These are phyloP conservation scores for Alternaria ethzedia DNA, from an alignment of 2,329 filamentous ascomycete genomes.

Conservation along the genomic window DNA sequence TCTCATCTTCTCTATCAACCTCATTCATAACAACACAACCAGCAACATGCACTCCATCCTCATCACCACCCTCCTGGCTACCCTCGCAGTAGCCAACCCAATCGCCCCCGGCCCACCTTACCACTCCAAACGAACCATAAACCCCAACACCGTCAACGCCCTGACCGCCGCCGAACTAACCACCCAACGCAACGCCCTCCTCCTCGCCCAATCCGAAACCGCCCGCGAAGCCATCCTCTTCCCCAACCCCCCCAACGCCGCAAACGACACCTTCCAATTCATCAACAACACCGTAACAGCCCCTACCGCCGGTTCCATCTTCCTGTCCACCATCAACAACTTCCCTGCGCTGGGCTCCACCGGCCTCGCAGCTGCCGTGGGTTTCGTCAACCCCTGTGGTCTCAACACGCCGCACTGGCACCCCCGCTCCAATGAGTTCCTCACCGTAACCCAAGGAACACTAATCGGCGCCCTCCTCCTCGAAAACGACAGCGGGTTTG, in stretches of 20 bases:
- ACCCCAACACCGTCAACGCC: constrained; percentile 23
- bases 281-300: constrained; percentile 45
- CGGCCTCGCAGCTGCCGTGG: constrained; percentile 59
- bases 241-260: constrained; percentile 22
- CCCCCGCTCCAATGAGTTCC: constrained; percentile 50
- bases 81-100: constrained; percentile 15
- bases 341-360: constrained; percentile 64
- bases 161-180: constrained; percentile 21
- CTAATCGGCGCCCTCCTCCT: constrained; percentile 47
- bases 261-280: constrained; percentile 30
- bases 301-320: constrained; percentile 55
- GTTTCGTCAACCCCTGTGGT: constrained; percentile 59
- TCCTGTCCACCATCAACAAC: constrained; percentile 61
- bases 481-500: constrained; percentile 40
- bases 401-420: constrained; percentile 55
- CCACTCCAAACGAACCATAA: constrained; percentile 14
- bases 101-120: constrained; percentile 7
- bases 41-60: constrained; percentile 13
- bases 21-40: neutral
- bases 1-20: neutral
- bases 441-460: constrained; percentile 47
- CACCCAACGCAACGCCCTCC: constrained; percentile 18
- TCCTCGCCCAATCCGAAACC: constrained; percentile 22
- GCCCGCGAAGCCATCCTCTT: constrained; percentile 26
- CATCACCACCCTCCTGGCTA: constrained; percentile 11